A percentile compares a stretch with the other conserved stretches of the same genome.
These are phyloP conservation scores for Saccharomyces jurei DNA, from an alignment of 805 yeast genomes.

Conservation along the genomic window DNA sequence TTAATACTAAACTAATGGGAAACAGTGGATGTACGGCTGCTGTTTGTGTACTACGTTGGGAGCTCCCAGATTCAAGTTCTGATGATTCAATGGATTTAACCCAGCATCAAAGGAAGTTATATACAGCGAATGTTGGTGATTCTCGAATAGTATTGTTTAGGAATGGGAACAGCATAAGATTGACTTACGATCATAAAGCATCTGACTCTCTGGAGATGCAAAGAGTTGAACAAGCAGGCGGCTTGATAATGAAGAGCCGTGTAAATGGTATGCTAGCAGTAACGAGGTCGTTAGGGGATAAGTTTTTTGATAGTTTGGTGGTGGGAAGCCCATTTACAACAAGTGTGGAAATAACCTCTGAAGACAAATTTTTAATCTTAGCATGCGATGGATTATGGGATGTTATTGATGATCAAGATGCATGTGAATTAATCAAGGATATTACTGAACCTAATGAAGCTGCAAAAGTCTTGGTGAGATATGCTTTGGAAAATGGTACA, in stretches of 20 bases:
- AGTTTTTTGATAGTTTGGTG: conserved; percentile 83
- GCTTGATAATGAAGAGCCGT: conserved; percentile 78
- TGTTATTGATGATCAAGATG: conserved; percentile 76
- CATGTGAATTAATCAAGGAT: conserved; percentile 60
- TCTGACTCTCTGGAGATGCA: conserved; percentile 68
- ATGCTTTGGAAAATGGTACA: conserved; percentile 70
- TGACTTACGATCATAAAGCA: conserved; percentile 92
- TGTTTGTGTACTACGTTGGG: conserved; percentile 87
- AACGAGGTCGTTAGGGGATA: conserved; percentile 86
- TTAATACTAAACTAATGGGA: conserved; percentile 53
- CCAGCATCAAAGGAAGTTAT: conserved; percentile 63
- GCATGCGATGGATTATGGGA: conserved; percentile 99
- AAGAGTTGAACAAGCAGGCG: conserved; percentile 73
- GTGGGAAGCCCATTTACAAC: conserved; percentile 91
- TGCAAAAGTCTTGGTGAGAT: conserved; percentile 55
- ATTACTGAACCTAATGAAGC: conserved; percentile 55
- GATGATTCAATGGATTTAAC: conserved; percentile 22
- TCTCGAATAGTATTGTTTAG: conserved; percentile 75
- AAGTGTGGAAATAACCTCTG: conserved; percentile 55
- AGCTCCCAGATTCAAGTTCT: conserved; percentile 34
- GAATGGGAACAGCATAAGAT: conserved; percentile 62
- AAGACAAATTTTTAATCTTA: conserved; percentile 72
- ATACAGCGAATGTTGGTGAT: conserved; percentile 95
- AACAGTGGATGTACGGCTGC: conserved; percentile 93
- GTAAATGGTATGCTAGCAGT: conserved; percentile 96